Evolutionary conservation across 805 yeast species (phyloP), one percentile per base, ranked within the genome.

Genomic region (Hanseniaspora opuntiae): DNA sequence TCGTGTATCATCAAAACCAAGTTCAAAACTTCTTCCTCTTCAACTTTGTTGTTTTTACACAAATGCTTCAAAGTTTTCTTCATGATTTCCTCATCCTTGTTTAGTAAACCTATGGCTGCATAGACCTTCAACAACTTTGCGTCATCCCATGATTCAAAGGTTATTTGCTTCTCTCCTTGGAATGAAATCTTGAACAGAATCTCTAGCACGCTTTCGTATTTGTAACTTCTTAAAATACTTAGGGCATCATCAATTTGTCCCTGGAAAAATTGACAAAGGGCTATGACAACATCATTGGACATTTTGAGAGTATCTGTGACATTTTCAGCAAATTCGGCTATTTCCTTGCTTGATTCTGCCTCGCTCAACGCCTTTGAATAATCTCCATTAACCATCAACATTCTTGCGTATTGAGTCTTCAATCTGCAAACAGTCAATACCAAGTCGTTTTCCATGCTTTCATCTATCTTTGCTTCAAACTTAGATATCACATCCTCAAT

Each of bases 111-210:
- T 0, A 94, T 88, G 4, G 55, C 55, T 12, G 45, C 45, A 17
- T 44, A 51, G 6, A 51, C 12, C 19, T 51, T 51, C 33, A 51
- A 20, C 14, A 51, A 22, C 45, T 42, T 44, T 28, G 47, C 7
- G 17, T 44, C 28, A 20, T 51, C 38, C 54, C 54, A 51, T 4
- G 25, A 12, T 25, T 51, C 54, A 51, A 51, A 51, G 12, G 44
- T 33, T 17, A 51, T 36, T n/a, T 76, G 79, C 0, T 79, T 76
- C n/a, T 79, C 84, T 54, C 77, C 77, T 2, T 86, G 86, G 69
- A 82, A 84, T 48, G 93, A 70, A 0, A 89, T 83, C 62, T 88
- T 95, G 0, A 93, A 78, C 20, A 86, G 74, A 30, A 90, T 67
- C 7, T 82, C 77, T 16, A 86, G 79, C n/a, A 87, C 73, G 56